A percentile compares a stretch with the other conserved stretches of the same genome.
These are phyloP conservation scores for Flaveria robusta DNA, from an alignment of 129 eudicot species.

Conservation along the genomic window DNA sequence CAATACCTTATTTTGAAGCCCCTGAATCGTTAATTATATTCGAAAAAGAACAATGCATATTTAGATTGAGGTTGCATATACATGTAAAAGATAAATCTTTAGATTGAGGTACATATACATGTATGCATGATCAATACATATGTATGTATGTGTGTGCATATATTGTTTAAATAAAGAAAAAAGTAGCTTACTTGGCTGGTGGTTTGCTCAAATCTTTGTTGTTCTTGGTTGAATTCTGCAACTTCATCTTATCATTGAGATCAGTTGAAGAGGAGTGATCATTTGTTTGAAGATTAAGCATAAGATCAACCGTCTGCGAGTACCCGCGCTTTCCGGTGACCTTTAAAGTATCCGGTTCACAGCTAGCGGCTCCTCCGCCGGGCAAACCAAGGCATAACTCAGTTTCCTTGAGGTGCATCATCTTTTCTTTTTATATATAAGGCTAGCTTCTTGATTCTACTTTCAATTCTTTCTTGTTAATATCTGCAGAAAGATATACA, in stretches of 20 bases:
- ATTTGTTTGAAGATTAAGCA: constrained; percentile 69
- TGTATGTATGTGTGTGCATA: background rate
- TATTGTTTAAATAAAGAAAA: background rate
- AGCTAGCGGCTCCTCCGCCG: constrained; percentile 27
- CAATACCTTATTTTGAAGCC: too few relatives aligned
- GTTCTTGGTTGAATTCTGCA: constrained; percentile 30
- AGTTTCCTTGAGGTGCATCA: constrained; percentile 60
- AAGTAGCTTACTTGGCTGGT: constrained; percentile 79
- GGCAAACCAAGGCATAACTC: constrained; percentile 84
- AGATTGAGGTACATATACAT: too few relatives aligned
- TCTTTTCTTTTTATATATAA: constrained; percentile 9
- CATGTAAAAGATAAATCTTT: too few relatives aligned
- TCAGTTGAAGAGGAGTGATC: constrained; percentile 42
- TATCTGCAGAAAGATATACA: too few relatives aligned
- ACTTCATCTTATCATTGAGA: constrained; percentile 44
- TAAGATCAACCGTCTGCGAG: constrained; percentile 88
- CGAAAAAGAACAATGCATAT: too few relatives aligned
- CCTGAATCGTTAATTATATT: too few relatives aligned
- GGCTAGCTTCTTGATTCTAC: constrained; percentile 9
- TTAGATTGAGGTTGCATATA: too few relatives aligned
- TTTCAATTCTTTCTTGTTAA: background rate
- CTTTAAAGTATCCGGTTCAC: constrained; percentile 40
- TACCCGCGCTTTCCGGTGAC: constrained; percentile 72
- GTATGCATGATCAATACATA: too few relatives aligned
- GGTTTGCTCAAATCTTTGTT: constrained; percentile 65